Conservation (phyloP, 352 stramenopile species). For the Pythium insidiosum region DNA sequence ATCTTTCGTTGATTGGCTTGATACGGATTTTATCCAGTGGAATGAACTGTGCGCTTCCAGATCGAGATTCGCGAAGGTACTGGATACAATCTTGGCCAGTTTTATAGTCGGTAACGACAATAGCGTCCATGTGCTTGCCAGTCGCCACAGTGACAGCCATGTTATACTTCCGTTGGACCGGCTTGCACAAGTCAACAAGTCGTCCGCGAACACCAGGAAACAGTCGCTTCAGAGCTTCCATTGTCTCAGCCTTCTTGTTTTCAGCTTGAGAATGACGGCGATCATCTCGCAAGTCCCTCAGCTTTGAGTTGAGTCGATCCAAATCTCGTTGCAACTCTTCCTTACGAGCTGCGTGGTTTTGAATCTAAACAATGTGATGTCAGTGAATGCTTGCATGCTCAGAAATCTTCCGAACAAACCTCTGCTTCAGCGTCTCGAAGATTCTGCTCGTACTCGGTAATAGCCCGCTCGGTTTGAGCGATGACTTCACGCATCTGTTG, state of each 20-base stretch:
- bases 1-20: slow-evolving; percentile 91
- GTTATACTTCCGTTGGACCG: slow-evolving; percentile 95
- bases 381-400: too few relatives aligned
- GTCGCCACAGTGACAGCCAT: slow-evolving; percentile 95
- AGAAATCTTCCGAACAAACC: slow-evolving; percentile 12
- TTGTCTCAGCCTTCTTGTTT: slow-evolving; percentile 58
- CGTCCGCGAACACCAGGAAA: slow-evolving; percentile 92
- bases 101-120: slow-evolving; percentile 75
- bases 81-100: slow-evolving; percentile 82
- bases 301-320: slow-evolving; percentile 66
- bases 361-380: not conserved
- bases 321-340: slow-evolving; percentile 58
- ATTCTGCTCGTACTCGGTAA: slow-evolving; percentile 37
- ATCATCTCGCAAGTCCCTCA: slow-evolving; percentile 91
- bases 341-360: slow-evolving; percentile 44
- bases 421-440: slow-evolving; percentile 52
- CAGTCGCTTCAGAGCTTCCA: slow-evolving; percentile 80
- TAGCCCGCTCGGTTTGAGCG: slow-evolving; percentile 40
- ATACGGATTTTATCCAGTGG: slow-evolving; percentile 93
- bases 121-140: slow-evolving; percentile 96
- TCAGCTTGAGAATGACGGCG: slow-evolving; percentile 90
- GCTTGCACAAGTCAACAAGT: slow-evolving; percentile 96
- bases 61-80: slow-evolving; percentile 94
- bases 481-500: slow-evolving; percentile 69
- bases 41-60: slow-evolving; percentile 95